Base-by-base conservation (phyloP, 2,329 filamentous ascomycete genomes). In the Fusarium sp. region DNA sequence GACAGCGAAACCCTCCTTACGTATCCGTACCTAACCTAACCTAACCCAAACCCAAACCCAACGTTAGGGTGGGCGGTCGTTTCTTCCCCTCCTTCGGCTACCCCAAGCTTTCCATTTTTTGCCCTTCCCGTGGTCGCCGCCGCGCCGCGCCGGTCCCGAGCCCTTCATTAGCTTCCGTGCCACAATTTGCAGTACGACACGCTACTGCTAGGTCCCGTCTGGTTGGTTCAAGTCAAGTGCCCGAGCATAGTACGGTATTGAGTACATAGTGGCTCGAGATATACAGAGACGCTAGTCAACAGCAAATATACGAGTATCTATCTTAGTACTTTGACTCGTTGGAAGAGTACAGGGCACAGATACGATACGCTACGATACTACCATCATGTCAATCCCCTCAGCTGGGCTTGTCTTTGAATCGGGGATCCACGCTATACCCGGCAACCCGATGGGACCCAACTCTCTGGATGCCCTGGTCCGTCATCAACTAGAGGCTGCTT, bases 401-500 rank as follows among this genome's bases (percentile, higher is more conserved):
- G 53, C 72, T 43, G 61, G 66, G 30, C 68, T 76, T 41, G 58
- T 79, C 43, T 79, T 79, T 65, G 76, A 78, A 62, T 65, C 71
- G 10, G 75, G 74, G 58, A 71, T 77, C 65, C 72, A 65, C 42
- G 44, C 62, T 48, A 62, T 67, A 14, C 63, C 73, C 19, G 39
- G 43, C 50, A 61, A 58, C 23, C 41, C 68, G 12, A 52, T 63
- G 57, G 59, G 67, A 45, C 61, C 57, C 58, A 71, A 65, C 52
- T 59, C 64, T 41, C 53, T 80, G 44, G 76, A 79, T 26, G 48
- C 60, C 34, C 61, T 80, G 55, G 69, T 80, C 48, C 72, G 71
- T n/a, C 46, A 68, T 48, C 72, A 78, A 56, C 69, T 80, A 25
- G 70, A 75, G 23, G 51, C 67, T 43, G 73, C 73, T 52, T 62